These are phyloP conservation scores for Meira nashicola DNA, from an alignment of 1,284 basidiomycete genomes.

Conservation along the genomic window DNA sequence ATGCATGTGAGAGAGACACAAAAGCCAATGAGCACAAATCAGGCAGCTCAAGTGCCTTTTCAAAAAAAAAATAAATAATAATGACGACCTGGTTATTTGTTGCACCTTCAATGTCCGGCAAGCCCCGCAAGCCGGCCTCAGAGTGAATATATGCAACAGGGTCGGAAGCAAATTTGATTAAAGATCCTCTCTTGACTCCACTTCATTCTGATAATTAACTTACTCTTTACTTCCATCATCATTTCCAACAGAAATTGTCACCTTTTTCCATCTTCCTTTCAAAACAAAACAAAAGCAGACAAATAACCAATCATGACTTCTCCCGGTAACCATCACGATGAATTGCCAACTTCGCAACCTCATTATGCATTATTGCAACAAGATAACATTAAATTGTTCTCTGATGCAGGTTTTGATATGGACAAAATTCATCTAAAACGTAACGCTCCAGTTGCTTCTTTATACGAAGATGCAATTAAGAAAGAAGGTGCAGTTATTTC, in stretches of 20 bases:
- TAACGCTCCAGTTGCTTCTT: slow-evolving; percentile 87
- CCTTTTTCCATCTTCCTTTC: background rate
- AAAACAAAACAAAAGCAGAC: slow-evolving; percentile 1
- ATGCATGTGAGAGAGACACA: too few species aligned
- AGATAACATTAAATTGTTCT: slow-evolving; percentile 92
- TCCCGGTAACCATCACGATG: slow-evolving; percentile 51
- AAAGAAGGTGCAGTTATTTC: slow-evolving; percentile 99
- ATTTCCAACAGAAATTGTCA: background rate
- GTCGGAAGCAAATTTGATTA: too few species aligned
- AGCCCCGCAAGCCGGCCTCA: too few species aligned
- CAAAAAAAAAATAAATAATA: too few species aligned
- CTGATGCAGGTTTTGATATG: slow-evolving; percentile 99
- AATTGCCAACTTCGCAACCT: slow-evolving; percentile 33
- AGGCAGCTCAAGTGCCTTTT: too few species aligned
- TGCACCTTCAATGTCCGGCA: too few species aligned
- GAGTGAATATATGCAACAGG: too few species aligned
- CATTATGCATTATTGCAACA: slow-evolving; percentile 53
- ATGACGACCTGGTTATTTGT: too few species aligned
- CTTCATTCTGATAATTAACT: background rate
- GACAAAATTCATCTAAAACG: slow-evolving; percentile 56
- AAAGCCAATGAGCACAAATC: too few species aligned
- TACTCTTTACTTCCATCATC: background rate
- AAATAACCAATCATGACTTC: slow-evolving; percentile 41
- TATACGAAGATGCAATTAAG: slow-evolving; percentile 97
- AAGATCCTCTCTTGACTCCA: too few species aligned